Conservation (phyloP, 768 basidiomycete species). For the Kwoniella bestiolae region DNA sequence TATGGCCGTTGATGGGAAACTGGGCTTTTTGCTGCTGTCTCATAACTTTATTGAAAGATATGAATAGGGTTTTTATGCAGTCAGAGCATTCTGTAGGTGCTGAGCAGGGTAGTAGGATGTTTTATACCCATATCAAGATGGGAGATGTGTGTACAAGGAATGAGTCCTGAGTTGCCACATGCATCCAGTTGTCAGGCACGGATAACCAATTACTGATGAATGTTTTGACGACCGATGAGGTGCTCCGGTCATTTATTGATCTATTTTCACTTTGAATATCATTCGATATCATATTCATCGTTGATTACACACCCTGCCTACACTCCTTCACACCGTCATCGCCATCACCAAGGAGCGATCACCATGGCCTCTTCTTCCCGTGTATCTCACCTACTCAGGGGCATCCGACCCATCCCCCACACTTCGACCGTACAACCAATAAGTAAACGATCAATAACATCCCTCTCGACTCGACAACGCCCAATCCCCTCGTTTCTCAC, state of each 20-base stretch:
- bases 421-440: background rate
- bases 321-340: too few relatives aligned
- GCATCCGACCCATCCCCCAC: background rate
- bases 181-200: background rate
- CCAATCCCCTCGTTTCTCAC: background rate
- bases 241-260: background rate
- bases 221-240: conserved; percentile 2
- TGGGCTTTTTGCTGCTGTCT: too few relatives aligned
- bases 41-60: too few relatives aligned
- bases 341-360: too few relatives aligned
- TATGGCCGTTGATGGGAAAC: background rate
- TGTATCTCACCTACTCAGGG: background rate
- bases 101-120: too few relatives aligned
- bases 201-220: background rate
- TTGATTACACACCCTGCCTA: too few relatives aligned
- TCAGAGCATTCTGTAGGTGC: too few relatives aligned
- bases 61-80: too few relatives aligned
- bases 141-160: too few relatives aligned
- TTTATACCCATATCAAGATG: too few relatives aligned
- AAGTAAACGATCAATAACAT: too few relatives aligned
- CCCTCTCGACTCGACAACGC: background rate
- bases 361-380: background rate
- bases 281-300: too few relatives aligned
- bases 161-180: conserved; percentile 7
- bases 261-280: background rate